phyloP scores from a whole-genome alignment of 2,329 filamentous ascomycete species.

The Clonostachys rhizophaga region DNA sequence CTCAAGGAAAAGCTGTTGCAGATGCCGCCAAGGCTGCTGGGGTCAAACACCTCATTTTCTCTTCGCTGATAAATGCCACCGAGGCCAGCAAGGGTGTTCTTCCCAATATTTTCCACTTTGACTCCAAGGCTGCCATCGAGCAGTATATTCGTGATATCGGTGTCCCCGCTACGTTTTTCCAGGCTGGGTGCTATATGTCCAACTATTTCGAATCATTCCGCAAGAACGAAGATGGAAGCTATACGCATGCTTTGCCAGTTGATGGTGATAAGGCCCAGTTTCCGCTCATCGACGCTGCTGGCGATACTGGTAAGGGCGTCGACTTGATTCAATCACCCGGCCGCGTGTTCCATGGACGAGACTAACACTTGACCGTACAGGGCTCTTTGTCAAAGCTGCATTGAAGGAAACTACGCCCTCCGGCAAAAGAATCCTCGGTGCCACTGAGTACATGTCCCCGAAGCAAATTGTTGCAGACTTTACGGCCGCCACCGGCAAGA shows the following conservation, averaged over 20 bases:
- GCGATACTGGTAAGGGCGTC: conserved; percentile 31
- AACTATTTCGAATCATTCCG: conserved; percentile 27
- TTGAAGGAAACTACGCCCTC: conserved; percentile 15
- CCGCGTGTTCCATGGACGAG: conserved; percentile 6
- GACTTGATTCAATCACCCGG: conserved; percentile 13
- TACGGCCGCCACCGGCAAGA: conserved; percentile 24
- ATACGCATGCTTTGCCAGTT: conserved; percentile 17
- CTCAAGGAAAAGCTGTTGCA: conserved; percentile 37
- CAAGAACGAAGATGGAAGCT: conserved; percentile 19
- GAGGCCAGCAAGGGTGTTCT: background rate
- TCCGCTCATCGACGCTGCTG: conserved; percentile 27
- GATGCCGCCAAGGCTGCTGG: background rate
- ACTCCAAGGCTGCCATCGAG: conserved; percentile 1
- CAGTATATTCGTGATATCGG: conserved; percentile 43
- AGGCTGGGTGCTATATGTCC: conserved; percentile 50
- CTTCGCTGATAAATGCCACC: background rate
- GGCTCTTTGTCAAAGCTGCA: conserved; percentile 26
- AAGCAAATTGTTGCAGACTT: conserved; percentile 23
- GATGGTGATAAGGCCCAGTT: conserved; percentile 20
- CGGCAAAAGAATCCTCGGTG: conserved; percentile 27
- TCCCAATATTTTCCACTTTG: background rate
- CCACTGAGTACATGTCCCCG: conserved; percentile 26
- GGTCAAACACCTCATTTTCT: conserved; percentile 3
- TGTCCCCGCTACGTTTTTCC: conserved; percentile 45
- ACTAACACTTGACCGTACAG: conserved; percentile 6